Conservation (phyloP, 148 eudicot species). For the Mesembryanthemum crystallinum region DNA sequence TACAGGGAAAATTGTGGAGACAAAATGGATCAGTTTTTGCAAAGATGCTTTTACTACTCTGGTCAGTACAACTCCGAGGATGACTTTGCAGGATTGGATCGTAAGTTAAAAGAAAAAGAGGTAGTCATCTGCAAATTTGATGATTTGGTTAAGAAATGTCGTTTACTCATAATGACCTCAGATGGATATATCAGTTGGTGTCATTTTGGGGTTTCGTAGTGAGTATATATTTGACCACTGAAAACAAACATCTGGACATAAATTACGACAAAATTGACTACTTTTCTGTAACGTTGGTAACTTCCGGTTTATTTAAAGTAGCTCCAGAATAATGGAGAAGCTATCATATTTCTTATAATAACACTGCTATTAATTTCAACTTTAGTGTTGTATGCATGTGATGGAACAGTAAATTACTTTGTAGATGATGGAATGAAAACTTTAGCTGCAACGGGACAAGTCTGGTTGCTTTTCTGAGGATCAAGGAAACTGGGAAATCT, state of each 20-base stretch:
- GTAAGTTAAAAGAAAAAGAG: constrained; percentile 65
- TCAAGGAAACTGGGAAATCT: background rate
- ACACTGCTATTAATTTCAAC: background rate
- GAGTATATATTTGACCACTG: background rate
- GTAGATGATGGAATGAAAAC: background rate
- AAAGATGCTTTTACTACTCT: constrained; percentile 73
- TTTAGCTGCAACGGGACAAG: background rate
- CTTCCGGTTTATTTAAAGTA: background rate
- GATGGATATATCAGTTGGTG: constrained; percentile 4
- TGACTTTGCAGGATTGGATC: constrained; percentile 52
- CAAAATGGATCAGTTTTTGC: constrained; percentile 62
- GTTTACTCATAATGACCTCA: background rate
- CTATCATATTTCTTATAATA: background rate
- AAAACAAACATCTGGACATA: background rate
- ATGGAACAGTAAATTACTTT: background rate
- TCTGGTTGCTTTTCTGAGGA: background rate
- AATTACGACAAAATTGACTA: background rate
- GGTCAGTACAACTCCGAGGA: constrained; percentile 66
- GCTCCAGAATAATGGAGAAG: background rate
- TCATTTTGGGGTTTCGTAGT: background rate
- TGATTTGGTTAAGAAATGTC: background rate
- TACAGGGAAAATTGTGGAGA: constrained; percentile 82
- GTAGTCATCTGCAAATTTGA: constrained; percentile 30
- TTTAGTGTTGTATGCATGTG: background rate
- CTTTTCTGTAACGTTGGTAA: background rate